Evolutionary conservation across 306 rosid species (phyloP), one percentile per base, ranked within the genome.

Genomic region (Carpinus fangiana): DNA sequence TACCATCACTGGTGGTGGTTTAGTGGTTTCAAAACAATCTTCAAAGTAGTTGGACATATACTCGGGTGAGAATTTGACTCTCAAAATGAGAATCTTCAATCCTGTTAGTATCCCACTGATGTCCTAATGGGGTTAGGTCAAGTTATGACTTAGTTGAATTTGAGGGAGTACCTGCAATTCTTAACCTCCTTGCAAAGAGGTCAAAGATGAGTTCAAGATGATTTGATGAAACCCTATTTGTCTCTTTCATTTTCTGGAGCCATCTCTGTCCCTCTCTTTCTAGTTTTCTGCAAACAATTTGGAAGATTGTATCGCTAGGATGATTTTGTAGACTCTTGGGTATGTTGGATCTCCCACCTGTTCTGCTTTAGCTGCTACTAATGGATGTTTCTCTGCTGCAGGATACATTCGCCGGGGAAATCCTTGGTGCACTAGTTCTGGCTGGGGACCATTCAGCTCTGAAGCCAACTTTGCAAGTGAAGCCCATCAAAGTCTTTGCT

Each of bases 401-500:
- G 98, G 90, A 73, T 47, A 90, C 81, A 70, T 95, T 95, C 86
- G 78, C 89, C 70, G 94, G 97, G 5, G 97, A 95, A 83, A 76
- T 91, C 64, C 84, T 95, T 12, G 98, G 98, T 41, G 89, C 90
- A 0, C 88, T 88, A 51, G 77, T 85, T 16, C 46, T 91, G 64
- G 82, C 79, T 50, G 76, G 89, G 13, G 78, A 76, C 8, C 31
- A 60, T 79, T 83, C 82, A 55, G 41, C 21, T 61, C 53, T 95
- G 55, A 55, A 75, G 48, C 81, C 83, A 80, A 80, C 73, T 20
- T 84, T 84, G 77, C 83, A 82, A 82, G 51, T 79, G 12, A 83
- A 85, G 69, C 78, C 76, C 45, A 82, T 93, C 51, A 85, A 79
- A 81, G 84, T 91, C 7, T 78, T 84, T 51, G 97, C 91, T 3